Percentiles rank a stretch among this genome's conserved stretches.
Evolutionary conservation across 176 grass and related monocot species (phyloP).

Genomic region (Poa pratensis): DNA sequence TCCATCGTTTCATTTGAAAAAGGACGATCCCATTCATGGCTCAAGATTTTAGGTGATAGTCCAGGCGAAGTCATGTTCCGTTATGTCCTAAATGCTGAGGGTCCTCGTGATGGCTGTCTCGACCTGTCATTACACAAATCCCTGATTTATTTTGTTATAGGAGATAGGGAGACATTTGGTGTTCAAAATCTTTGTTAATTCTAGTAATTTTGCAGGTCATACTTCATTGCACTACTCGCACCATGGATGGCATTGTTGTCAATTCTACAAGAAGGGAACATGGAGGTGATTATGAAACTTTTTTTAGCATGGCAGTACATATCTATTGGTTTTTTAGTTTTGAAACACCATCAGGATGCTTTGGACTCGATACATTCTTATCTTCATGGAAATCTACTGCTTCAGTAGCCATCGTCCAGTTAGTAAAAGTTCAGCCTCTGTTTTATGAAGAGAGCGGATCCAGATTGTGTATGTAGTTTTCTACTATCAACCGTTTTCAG

Average conservation of each 20-base stretch:
- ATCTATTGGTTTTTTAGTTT: slow-evolving; percentile 3
- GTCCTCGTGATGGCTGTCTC: neutral
- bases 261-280: slow-evolving; percentile 82
- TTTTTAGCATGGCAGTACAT: slow-evolving; percentile 22
- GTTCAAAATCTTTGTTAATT: slow-evolving; percentile 16
- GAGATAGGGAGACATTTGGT: neutral
- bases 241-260: slow-evolving; percentile 69
- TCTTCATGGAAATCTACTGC: slow-evolving; percentile 7
- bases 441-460: neutral
- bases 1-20: slow-evolving; percentile 3
- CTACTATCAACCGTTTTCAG: slow-evolving; percentile 11
- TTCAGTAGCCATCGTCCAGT: neutral
- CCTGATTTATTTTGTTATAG: neutral
- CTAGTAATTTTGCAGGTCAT: slow-evolving; percentile 62
- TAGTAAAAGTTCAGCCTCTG: neutral
- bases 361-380: neutral
- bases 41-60: neutral
- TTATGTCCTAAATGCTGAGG: slow-evolving; percentile 14
- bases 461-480: neutral
- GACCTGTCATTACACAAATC: neutral
- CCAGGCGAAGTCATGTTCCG: neutral
- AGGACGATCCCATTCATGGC: neutral
- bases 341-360: neutral
- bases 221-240: slow-evolving; percentile 85
- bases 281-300: slow-evolving; percentile 70